Base-by-base conservation (phyloP, 768 basidiomycete genomes). In the Collybia mongolica region DNA sequence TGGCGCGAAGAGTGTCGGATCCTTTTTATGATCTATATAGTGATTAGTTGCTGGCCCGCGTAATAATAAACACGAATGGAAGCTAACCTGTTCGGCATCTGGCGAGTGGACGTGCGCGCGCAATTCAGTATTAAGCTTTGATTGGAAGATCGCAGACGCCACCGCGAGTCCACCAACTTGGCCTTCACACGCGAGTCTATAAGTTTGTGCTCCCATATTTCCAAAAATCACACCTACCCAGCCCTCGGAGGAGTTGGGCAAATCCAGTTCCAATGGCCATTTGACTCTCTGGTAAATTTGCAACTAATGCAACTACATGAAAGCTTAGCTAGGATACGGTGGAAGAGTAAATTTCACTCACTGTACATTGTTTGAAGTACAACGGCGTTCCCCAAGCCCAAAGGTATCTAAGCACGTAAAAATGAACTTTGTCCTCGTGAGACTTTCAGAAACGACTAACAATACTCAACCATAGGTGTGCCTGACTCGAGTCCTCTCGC, bases 331-430 rank as follows among this genome's bases (percentile, higher is more conserved):
- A 24, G 22, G 26, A 2, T 24, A 24, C 38, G 14, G n/a, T 38
- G 45, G 11, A 7, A 11, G 19, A 11, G 1, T 3, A 26, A 32
- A 18, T 23, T 11, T 28, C 15, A 54, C 77, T 44, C 59, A 84
- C 82, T 77, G 38, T 81, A 62, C 63, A 73, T 78, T 6, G 83
- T 85, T 54, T 85, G 83, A 19, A 83, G 59, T 0, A 85, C 84
- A 3, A 84, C 76, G 0, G 83, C 82, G 48, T 84, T 85, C 5
- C 84, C 83, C 53, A 85, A 83, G 14, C 83, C 83, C 1, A 83
- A 53, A 0, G 83, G 83, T 17, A 84, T 71, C 83, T 85, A 50
- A 20, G 11, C 24, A 26, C 24, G 3, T 9, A 43, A 39, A 32
- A 41, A 17, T 50, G 56, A 50, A 61, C 23, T 12, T 26, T 3